Evolutionary conservation across 164 flowering plant species (phyloP).

Genomic region (Aristolochia fimbriata): DNA sequence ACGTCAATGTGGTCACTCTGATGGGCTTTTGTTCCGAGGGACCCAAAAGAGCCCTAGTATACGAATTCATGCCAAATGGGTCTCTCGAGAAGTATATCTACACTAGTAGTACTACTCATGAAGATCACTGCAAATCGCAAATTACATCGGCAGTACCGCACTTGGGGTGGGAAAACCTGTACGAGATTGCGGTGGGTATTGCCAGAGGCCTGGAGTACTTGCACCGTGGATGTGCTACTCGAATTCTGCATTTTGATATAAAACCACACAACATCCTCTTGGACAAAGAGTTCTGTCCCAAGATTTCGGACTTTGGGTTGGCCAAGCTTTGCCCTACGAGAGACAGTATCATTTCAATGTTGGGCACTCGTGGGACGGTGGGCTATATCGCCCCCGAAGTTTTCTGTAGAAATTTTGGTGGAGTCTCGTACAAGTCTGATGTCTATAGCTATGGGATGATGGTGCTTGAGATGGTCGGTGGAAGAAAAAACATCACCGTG

Average conservation of each 20-base stretch:
- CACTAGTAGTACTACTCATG: background rate
- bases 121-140: no score
- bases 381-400: no score
- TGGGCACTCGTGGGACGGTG: no score
- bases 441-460: no score
- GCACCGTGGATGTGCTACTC: slow-evolving; percentile 3
- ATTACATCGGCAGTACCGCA: no score
- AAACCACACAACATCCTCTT: slow-evolving; percentile 8
- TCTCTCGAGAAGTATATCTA: slow-evolving; percentile 9
- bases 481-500: no score
- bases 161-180: background rate
- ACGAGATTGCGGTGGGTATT: slow-evolving; percentile 1
- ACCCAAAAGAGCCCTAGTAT: background rate
- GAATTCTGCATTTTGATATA: slow-evolving; percentile 8
- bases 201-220: slow-evolving; percentile 6
- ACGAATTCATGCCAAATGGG: slow-evolving; percentile 9
- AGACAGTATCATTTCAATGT: no score
- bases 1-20: slow-evolving; percentile 5
- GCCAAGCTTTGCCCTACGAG: slow-evolving; percentile 2
- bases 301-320: slow-evolving; percentile 8
- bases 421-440: no score
- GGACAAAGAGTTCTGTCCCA: slow-evolving; percentile 6
- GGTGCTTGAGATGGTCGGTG: no score
- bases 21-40: slow-evolving; percentile 7
- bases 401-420: no score